Conservation (phyloP, 441 rosid species). For the Geranium incanum region DNA sequence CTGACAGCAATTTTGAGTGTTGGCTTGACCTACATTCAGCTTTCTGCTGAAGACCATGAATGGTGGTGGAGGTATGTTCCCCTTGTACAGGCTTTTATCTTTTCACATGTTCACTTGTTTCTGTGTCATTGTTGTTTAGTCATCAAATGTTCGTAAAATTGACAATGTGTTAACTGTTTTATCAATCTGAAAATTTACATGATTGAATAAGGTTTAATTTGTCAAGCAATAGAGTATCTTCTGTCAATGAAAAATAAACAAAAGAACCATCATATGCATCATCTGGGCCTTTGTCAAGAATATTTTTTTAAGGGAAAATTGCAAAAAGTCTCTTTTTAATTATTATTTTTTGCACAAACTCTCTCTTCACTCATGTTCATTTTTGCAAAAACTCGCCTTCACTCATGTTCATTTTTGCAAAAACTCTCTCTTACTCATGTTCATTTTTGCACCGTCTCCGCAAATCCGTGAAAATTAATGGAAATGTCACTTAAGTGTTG, state of each 20-base stretch:
- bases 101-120: not conserved
- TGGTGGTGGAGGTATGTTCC: slow-evolving; percentile 90
- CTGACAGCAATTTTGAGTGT: slow-evolving; percentile 50
- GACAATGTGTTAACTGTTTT: not conserved
- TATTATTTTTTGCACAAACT: too few species aligned
- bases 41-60: slow-evolving; percentile 67
- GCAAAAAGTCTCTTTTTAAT: too few species aligned
- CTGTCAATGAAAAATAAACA: not conserved
- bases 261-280: too few species aligned
- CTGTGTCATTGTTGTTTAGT: not conserved
- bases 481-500: too few species aligned
- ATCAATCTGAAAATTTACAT: not conserved
- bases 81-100: slow-evolving; percentile 5
- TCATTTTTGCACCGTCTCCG: too few species aligned
- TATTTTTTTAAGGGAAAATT: too few species aligned
- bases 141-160: not conserved
- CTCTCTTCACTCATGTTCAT: too few species aligned
- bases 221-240: not conserved
- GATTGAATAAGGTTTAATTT: not conserved
- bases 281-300: too few species aligned
- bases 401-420: too few species aligned
- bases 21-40: slow-evolving; percentile 71
- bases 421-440: too few species aligned
- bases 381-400: too few species aligned
- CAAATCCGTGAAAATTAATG: too few species aligned